Evolutionary conservation across 495 filamentous ascomycete genomes (phyloP).

Genomic region (Aspergillus campestris): DNA sequence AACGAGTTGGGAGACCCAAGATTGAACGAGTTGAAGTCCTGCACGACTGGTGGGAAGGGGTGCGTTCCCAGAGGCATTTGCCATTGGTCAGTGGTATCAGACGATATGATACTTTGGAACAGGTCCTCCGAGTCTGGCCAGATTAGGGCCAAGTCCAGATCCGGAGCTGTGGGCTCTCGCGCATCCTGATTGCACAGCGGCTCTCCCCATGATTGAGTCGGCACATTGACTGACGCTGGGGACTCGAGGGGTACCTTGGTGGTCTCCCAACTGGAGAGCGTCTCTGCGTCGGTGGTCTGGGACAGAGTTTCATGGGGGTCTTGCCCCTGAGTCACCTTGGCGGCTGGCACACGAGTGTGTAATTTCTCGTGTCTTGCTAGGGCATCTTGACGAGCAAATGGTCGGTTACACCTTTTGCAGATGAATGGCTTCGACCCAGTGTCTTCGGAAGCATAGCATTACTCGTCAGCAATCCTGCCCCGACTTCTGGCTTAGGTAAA

Average conservation of each 20-base stretch:
- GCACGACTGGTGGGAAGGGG: constrained; percentile 30
- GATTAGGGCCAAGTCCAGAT: constrained; percentile 37
- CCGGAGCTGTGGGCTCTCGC: constrained; percentile 18
- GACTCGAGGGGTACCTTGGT: constrained; percentile 15
- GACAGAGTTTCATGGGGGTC: constrained; percentile 11
- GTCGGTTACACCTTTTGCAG: constrained; percentile 35
- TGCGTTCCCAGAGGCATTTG: constrained; percentile 38
- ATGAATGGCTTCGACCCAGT: constrained; percentile 39
- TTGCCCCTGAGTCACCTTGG: constrained; percentile 15
- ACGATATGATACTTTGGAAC: constrained; percentile 39
- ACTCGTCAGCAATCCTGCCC: constrained; percentile 7
- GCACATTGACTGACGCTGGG: constrained; percentile 15
- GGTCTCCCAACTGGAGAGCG: constrained; percentile 20
- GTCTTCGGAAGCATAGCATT: constrained; percentile 19
- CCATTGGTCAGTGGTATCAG: constrained; percentile 36
- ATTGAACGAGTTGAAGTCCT: constrained; percentile 25
- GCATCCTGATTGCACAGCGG: constrained; percentile 11
- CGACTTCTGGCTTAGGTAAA: neutral
- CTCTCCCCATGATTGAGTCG: constrained; percentile 21
- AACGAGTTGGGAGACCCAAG: constrained; percentile 31
- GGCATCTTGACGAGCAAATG: constrained; percentile 41
- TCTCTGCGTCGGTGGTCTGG: constrained; percentile 15
- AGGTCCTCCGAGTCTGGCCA: constrained; percentile 44
- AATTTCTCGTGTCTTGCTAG: constrained; percentile 41
- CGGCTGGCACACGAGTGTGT: constrained; percentile 25